Conservation (phyloP, 306 rosid genomes). For the Prosopis cineraria region DNA sequence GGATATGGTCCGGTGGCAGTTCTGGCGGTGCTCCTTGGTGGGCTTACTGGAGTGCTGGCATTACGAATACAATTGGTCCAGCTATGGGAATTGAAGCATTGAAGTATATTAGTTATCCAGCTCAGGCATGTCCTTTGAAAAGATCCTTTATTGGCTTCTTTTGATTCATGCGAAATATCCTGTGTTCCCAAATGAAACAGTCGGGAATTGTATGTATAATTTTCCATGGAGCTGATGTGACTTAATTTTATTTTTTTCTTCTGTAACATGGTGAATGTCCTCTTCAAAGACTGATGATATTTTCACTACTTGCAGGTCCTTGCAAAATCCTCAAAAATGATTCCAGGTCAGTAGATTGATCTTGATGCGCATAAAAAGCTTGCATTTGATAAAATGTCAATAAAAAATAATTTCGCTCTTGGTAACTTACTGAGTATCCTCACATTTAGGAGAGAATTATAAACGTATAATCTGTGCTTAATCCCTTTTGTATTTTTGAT, state of each 20-base stretch:
- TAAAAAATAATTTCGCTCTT: neutral
- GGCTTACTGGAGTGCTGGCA: slow-evolving; percentile 96
- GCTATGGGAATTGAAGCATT: slow-evolving; percentile 99
- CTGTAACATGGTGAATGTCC: neutral
- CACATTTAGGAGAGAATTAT: slow-evolving; percentile 18
- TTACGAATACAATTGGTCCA: slow-evolving; percentile 97
- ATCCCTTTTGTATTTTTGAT: neutral
- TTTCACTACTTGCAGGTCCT: slow-evolving; percentile 70
- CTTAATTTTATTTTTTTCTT: slow-evolving; percentile 19
- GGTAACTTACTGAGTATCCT: neutral
- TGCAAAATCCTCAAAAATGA: slow-evolving; percentile 98
- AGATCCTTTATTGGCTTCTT: neutral
- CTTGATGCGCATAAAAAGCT: slow-evolving; percentile 27
- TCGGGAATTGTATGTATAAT: neutral
- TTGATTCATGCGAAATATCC: neutral
- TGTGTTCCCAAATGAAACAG: neutral
- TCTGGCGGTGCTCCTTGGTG: slow-evolving; percentile 87
- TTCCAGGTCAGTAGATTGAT: slow-evolving; percentile 74
- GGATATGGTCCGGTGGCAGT: slow-evolving; percentile 68
- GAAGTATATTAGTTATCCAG: slow-evolving; percentile 96
- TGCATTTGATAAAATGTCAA: slow-evolving; percentile 12
- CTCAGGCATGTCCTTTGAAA: slow-evolving; percentile 63
- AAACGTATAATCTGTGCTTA: neutral
- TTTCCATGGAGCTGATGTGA: slow-evolving; percentile 8
- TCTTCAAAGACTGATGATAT: slow-evolving; percentile 13